phyloP scores from a whole-genome alignment of 257 asterid species.

The Solanum chiquidenum region DNA sequence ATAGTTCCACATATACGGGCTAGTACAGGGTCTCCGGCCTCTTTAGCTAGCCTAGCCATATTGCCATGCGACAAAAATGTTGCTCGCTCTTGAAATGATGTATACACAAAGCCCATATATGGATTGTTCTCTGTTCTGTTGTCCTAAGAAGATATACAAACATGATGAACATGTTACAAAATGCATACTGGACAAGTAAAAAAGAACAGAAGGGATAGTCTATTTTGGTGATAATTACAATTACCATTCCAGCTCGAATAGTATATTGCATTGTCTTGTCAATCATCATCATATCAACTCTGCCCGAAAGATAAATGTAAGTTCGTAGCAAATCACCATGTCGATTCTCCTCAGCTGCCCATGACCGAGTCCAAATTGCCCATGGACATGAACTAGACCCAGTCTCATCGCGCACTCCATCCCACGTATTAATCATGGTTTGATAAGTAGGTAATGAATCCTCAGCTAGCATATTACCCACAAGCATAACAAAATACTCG shows the following conservation, averaged over 20 bases:
- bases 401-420: conserved; percentile 13
- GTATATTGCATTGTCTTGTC: conserved; percentile 31
- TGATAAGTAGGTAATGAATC: conserved; percentile 28
- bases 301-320: conserved; percentile 31
- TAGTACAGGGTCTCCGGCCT: conserved; percentile 17
- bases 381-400: too few species aligned
- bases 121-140: conserved; percentile 18
- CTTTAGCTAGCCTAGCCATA: conserved; percentile 22
- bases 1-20: conserved; percentile 25
- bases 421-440: conserved; percentile 10
- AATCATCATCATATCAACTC: conserved; percentile 32
- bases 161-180: too few species aligned
- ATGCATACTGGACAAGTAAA: too few species aligned
- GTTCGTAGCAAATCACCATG: conserved; percentile 26
- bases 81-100: conserved; percentile 34
- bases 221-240: background rate
- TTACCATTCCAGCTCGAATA: conserved; percentile 28
- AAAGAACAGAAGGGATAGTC: too few species aligned
- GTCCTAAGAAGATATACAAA: conserved; percentile 1
- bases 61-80: conserved; percentile 17
- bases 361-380: too few species aligned
- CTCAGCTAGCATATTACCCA: conserved; percentile 25
- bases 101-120: conserved; percentile 21
- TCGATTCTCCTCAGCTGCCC: conserved; percentile 27
- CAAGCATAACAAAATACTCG: conserved; percentile 19